Evolutionary conservation across 192 early-diverging fungal species (phyloP).

Genomic region (Linnemannia zychae): DNA sequence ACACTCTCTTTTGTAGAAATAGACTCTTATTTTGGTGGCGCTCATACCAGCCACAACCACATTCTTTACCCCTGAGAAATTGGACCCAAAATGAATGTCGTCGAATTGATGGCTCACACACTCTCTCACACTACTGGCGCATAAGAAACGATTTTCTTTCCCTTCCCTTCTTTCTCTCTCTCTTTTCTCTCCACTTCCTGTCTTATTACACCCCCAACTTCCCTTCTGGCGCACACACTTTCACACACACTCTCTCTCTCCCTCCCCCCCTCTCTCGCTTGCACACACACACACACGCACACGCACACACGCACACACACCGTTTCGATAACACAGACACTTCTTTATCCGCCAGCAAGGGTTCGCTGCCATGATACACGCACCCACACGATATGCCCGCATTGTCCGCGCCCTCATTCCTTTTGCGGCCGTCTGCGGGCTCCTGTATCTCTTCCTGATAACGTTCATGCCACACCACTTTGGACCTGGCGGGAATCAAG

Average conservation of each 20-base stretch:
- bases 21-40: background rate
- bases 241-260: background rate
- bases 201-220: no score
- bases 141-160: background rate
- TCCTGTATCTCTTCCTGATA: constrained; percentile 30
- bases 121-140: no score
- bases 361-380: constrained; percentile 23
- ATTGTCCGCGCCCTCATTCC: constrained; percentile 30
- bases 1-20: background rate
- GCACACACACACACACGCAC: background rate
- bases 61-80: background rate
- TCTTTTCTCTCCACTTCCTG: no score
- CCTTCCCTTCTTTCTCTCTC: background rate
- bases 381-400: constrained; percentile 40
- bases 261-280: background rate
- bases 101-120: background rate
- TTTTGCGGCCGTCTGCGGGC: constrained; percentile 28
- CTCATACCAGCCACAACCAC: background rate
- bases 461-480: constrained; percentile 29
- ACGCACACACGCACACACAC: no score
- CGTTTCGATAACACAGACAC: no score
- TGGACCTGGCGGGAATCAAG: background rate
- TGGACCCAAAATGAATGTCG: background rate
- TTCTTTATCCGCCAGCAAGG: background rate
- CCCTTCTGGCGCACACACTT: no score